phyloP scores from a whole-genome alignment of 768 basidiomycete species.

The Leccinum broughii region DNA sequence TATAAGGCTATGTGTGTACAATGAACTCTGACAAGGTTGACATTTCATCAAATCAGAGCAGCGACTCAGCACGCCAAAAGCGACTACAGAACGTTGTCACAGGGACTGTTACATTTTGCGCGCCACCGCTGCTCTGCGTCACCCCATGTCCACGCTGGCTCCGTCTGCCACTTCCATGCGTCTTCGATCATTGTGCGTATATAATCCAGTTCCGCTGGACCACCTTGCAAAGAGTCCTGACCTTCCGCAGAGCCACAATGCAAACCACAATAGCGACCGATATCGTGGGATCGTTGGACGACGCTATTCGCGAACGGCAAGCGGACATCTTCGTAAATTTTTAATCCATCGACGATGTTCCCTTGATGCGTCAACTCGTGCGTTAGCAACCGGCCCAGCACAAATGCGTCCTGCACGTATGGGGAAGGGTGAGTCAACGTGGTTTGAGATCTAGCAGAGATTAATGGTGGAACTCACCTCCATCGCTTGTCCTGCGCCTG shows the following conservation, averaged over 20 bases:
- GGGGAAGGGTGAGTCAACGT: background rate
- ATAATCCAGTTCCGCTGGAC: background rate
- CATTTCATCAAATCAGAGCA: background rate
- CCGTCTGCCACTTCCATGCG: background rate
- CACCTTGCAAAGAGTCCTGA: background rate
- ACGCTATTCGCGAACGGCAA: slow-evolving; percentile 31
- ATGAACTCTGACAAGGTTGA: background rate
- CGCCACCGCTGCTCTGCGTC: background rate
- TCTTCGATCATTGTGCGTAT: background rate
- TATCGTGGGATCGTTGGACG: slow-evolving; percentile 15
- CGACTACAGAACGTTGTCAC: background rate
- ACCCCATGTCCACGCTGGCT: background rate
- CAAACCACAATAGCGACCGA: slow-evolving; percentile 23
- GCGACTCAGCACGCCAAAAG: background rate
- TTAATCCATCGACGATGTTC: slow-evolving; percentile 32
- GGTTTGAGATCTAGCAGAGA: slow-evolving; percentile 8
- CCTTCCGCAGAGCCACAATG: background rate
- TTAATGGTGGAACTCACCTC: slow-evolving; percentile 34
- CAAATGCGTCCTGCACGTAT: slow-evolving; percentile 28
- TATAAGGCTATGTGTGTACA: background rate
- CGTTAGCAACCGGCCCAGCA: slow-evolving; percentile 31
- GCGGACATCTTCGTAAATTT: slow-evolving; percentile 34
- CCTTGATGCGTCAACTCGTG: slow-evolving; percentile 21
- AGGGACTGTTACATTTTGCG: background rate
- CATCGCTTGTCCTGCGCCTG: slow-evolving; percentile 53